Base-by-base conservation (phyloP, 208 protist species). In the Blastocrithidia nonstop region DNA sequence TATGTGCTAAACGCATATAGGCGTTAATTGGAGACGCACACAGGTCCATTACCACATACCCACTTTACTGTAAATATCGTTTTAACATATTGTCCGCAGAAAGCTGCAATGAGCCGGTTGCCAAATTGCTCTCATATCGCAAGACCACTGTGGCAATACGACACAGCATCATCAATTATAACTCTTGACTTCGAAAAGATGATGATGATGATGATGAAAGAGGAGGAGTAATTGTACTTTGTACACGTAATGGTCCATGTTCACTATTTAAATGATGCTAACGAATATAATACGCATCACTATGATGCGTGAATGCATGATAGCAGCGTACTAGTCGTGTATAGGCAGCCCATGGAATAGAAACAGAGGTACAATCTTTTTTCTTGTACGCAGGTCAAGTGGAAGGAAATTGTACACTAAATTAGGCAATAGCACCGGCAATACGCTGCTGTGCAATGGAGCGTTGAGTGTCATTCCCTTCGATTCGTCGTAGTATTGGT, bases 21-120 rank as follows among this genome's bases (percentile, higher is more conserved):
- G 82, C 82, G 52, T 91, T 91, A 45, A 91, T 91, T 22, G 82
- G 82, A 4, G 82, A 91, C 11, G 82, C 77, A 27, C 82, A 91
- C 25, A 87, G 53, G 55, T 91, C 82, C 43, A 91, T 76, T 25
- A 91, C 76, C 27, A 73, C 71, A 48, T 86, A 91, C 28, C 82
- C 82, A 0, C 45, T 20, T 3, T 67, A 67, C 67, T 91, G 73
- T 27, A 91, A 56, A 50, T 83, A 63, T 45, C 76, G 77, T 60
- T 91, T 91, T 40, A 91, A 55, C 21, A 56, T 42, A 15, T 66
- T 84, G 60, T 91, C 82, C 0, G 82, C 82, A 57, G 74, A 91
- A 15, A 91, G 63, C 69, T 91, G 82, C 45, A 91, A 60, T 15
- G 74, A 83, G 32, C 82, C 82, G 1, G 71, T 88, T 25, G 71